phyloP scores from a whole-genome alignment of 345 rosid species.

The Corchorus olitorius region DNA sequence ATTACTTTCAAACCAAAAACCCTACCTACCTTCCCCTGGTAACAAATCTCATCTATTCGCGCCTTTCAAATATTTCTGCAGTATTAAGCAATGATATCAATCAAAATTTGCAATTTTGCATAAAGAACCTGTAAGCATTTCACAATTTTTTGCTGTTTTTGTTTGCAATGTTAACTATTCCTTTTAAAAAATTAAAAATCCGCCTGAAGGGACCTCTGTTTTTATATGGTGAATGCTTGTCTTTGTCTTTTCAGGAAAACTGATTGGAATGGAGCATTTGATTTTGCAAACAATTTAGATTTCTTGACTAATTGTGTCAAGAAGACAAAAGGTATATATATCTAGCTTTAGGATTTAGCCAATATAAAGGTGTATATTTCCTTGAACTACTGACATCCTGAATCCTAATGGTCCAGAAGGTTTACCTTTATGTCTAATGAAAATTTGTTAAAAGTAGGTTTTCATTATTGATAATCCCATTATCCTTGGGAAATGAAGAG shows the following conservation, averaged over 20 bases:
- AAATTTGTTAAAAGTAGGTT: neutral
- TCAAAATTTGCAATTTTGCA: slow-evolving; percentile 55
- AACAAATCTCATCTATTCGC: slow-evolving; percentile 51
- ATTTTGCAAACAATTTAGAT: slow-evolving; percentile 52
- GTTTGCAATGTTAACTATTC: too few relatives aligned
- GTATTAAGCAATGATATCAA: slow-evolving; percentile 46
- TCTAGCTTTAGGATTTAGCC: slow-evolving; percentile 12
- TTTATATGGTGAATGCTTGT: neutral
- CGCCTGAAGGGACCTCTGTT: neutral
- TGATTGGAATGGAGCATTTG: slow-evolving; percentile 81
- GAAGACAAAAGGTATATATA: slow-evolving; percentile 58
- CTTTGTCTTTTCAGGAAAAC: slow-evolving; percentile 47
- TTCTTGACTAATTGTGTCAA: slow-evolving; percentile 70
- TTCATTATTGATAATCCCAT: neutral
- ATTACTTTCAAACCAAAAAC: slow-evolving; percentile 56
- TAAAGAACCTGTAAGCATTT: slow-evolving; percentile 67
- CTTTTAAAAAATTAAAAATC: neutral
- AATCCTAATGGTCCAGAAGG: neutral
- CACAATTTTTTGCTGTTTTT: neutral
- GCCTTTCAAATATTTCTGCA: slow-evolving; percentile 55
- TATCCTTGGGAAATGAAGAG: neutral
- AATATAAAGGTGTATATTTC: neutral
- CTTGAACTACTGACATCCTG: neutral
- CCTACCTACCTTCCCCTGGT: slow-evolving; percentile 49
- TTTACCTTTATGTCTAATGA: neutral